Base-by-base conservation (phyloP, 164 flowering plant species). In the Magnolia changhungtana region DNA sequence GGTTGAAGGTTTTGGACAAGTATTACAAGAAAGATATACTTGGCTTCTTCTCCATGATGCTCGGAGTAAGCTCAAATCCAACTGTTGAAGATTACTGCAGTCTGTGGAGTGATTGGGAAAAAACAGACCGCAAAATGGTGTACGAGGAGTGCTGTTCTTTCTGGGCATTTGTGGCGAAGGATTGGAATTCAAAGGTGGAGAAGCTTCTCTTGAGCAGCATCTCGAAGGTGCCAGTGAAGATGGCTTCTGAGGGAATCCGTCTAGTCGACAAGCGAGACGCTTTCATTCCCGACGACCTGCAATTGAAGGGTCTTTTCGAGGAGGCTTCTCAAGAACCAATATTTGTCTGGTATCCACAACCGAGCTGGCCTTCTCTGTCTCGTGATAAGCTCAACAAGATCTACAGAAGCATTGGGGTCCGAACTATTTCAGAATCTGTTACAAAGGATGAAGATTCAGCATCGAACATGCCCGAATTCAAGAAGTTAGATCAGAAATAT, bases 51-150 rank as follows among this genome's bases (percentile, higher is more conserved):
- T 78, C 83, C n/a, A n/a, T 50, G 10, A 80, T 81, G 45, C 81
- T 88, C 18, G 79, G 72, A 0, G 96, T 91, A 9, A 82, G 77
- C 69, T 8, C 50, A 18, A 65, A 67, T 76, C 90, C 97, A 66
- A 85, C 82, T 1, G n/a, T 84, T 70, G 87, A 86, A 19, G 90
- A 89, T 65, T 88, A 87, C 77, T 82, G 81, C 71, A 49, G 64
- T 63, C 85, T 92, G 19, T 92, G 97, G 97, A 84, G 77, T 64
- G 74, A 27, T 8, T 92, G 93, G 97, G 91, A 90, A 78, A 72
- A 19, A 50, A 74, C 82, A 14, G 77, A 69, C 2, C 24, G 51
- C 51, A 29, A 16, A n/a, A 70, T 92, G 72, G 78, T 88, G 0
- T 19, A 45, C 4, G 74, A 19, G 3, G 88, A 92, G 20, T 92